Evolutionary conservation across 2,329 filamentous ascomycete species (phyloP), one percentile per base, ranked within the genome.

Genomic region (Fusarium ambrosium): DNA sequence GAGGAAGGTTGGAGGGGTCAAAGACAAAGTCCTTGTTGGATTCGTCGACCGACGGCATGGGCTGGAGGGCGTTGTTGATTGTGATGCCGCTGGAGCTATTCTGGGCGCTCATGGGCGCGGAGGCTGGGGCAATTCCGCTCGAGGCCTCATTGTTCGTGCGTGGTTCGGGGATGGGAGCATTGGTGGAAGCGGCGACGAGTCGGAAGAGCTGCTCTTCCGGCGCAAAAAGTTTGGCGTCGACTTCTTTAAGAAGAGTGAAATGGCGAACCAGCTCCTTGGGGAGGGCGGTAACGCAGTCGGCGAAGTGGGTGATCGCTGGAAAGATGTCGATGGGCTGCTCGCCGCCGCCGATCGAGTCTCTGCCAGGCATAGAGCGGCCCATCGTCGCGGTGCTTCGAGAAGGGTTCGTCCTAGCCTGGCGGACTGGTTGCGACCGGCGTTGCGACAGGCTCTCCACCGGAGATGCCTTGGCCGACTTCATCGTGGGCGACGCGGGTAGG

Each of bases 231-330:
- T 99, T 99, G 73, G 96, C 96, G 86, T 99, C 97, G 58, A 98
- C 97, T 85, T 99, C 97, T 83, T 98, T 98, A 77, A 99, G 88
- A 66, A 98, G 89, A 37, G 96, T 98, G 79, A 98, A 98, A 83
- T 99, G 96, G 81, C 95, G 92, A 78, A 98, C 95, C 61, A 98
- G 94, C 85, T 99, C 97, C 82, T 95, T 95, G 6, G 97, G 97
- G 29, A 99, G 90, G 43, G 96, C 95, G 62, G 95, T 92, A 81
- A 98, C 95, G 73, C 95, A 92, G 83, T 98, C 95, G 73, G 96
- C 94, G 82, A 99, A 98, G 84, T 92, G 90, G 13, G 89, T 92
- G 74, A 92, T 88, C 64, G 88, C 91, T 53, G 91, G 91, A 77
- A 91, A 92, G 78, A 92, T 91, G 77, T 92, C 89, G 85, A 92